These are phyloP conservation scores for Withania somnifera DNA, from an alignment of 305 asterid species.

Conservation along the genomic window DNA sequence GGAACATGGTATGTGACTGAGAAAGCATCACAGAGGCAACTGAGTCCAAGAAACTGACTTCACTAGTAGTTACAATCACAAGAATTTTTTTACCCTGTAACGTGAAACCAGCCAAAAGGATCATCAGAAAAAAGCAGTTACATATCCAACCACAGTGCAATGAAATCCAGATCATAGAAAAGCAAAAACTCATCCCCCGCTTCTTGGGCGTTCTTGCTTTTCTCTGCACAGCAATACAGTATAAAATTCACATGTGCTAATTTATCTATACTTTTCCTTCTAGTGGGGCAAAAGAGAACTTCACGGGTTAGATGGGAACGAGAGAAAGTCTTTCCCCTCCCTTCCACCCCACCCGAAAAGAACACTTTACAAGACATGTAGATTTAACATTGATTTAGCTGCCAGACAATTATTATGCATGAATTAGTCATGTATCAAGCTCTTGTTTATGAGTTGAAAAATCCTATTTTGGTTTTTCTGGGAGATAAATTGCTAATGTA, in stretches of 20 bases:
- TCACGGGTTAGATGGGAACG: neutral
- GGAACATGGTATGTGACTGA: slow-evolving; percentile 83
- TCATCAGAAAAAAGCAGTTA: neutral
- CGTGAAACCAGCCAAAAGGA: neutral
- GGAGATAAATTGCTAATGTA: neutral
- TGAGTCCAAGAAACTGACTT: slow-evolving; percentile 64
- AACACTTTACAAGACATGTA: neutral
- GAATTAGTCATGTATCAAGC: neutral
- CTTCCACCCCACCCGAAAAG: too few relatives aligned
- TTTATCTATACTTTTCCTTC: neutral
- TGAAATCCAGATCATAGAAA: neutral
- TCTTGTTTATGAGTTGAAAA: neutral
- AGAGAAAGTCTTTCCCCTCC: neutral
- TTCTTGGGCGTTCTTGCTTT: neutral
- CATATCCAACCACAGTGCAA: neutral
- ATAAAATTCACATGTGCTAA: neutral
- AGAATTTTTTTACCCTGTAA: slow-evolving; percentile 80
- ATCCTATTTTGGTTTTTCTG: neutral
- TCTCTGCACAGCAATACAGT: neutral
- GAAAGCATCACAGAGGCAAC: slow-evolving; percentile 71
- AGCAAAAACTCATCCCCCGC: neutral
- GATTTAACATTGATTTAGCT: neutral
- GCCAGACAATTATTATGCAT: neutral
- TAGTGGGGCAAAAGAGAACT: neutral
- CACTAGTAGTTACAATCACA: slow-evolving; percentile 93